Percentiles rank a stretch among this genome's conserved stretches.
phyloP scores from a whole-genome alignment of 441 rosid species.

The Brassica balearica region DNA sequence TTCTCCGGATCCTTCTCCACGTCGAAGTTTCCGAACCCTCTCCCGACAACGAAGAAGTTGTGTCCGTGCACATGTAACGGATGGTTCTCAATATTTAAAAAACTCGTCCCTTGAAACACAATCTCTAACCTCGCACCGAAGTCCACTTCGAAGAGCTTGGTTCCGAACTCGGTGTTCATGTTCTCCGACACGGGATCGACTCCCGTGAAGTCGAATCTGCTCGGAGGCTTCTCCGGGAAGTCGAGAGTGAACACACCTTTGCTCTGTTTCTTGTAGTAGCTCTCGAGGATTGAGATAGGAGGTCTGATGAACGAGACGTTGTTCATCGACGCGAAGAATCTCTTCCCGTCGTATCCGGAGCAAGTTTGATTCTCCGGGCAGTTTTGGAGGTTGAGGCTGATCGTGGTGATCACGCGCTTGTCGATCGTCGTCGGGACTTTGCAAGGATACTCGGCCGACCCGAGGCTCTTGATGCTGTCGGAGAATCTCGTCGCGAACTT shows the following conservation, averaged over 20 bases:
- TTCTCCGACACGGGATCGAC: constrained; percentile 52
- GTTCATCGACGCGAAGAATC: constrained; percentile 62
- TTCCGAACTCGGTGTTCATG: constrained; percentile 57
- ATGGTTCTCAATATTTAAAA: constrained; percentile 59
- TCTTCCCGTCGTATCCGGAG: constrained; percentile 54
- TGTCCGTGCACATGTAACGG: constrained; percentile 74
- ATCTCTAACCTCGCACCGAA: constrained; percentile 61
- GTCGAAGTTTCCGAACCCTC: constrained; percentile 61
- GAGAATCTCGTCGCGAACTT: constrained; percentile 51
- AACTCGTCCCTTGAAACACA: constrained; percentile 62
- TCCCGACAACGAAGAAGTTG: constrained; percentile 65
- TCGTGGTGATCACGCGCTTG: constrained; percentile 51
- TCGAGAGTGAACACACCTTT: constrained; percentile 37
- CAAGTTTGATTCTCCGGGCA: constrained; percentile 52
- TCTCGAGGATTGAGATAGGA: constrained; percentile 46
- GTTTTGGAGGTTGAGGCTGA: constrained; percentile 61
- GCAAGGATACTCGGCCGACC: constrained; percentile 57
- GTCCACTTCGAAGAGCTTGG: constrained; percentile 53
- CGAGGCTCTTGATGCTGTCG: constrained; percentile 50
- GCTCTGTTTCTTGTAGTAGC: constrained; percentile 47
- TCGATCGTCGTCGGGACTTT: constrained; percentile 56
- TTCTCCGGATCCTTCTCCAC: constrained; percentile 41
- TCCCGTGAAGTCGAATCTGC: constrained; percentile 53
- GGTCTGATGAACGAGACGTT: constrained; percentile 65
- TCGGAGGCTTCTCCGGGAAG: constrained; percentile 60